Conservation (phyloP, 2,329 filamentous ascomycete species). For the Neopestalotiopsis clavispora region DNA sequence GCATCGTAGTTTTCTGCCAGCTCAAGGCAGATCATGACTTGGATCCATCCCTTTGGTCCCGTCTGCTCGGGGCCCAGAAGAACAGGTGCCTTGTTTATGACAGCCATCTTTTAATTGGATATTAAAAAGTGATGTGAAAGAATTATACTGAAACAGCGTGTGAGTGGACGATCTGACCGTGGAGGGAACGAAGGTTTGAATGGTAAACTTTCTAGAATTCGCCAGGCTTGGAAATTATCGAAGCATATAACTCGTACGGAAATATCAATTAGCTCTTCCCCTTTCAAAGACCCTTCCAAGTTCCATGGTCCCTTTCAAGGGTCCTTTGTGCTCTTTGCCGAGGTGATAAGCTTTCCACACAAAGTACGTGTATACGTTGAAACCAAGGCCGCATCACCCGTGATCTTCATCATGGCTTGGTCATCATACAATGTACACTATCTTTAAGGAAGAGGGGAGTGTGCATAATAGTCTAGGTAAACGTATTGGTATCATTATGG, state of each 20-base stretch:
- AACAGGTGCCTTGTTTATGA: slow-evolving; percentile 3
- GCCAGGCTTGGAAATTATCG: background rate
- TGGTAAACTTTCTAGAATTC: background rate
- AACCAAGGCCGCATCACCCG: background rate
- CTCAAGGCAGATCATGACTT: slow-evolving; percentile 15
- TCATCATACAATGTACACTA: too few relatives aligned
- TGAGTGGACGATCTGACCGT: background rate
- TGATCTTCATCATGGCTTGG: background rate
- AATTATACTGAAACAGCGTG: background rate
- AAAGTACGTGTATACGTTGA: background rate
- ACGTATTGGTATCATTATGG: background rate
- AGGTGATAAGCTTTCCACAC: background rate
- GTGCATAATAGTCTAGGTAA: background rate
- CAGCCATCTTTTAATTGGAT: background rate
- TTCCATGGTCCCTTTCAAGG: background rate
- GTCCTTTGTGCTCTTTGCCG: background rate
- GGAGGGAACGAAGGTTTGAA: background rate
- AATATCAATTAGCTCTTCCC: background rate
- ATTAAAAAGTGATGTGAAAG: background rate
- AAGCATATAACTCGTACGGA: background rate
- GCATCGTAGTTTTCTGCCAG: slow-evolving; percentile 17
- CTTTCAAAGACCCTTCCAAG: background rate
- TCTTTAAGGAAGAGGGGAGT: background rate
- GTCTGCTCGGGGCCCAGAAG: slow-evolving; percentile 17
- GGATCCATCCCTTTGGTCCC: slow-evolving; percentile 21